phyloP scores from a whole-genome alignment of 75 land plant genomes.

The Picea glauca region DNA sequence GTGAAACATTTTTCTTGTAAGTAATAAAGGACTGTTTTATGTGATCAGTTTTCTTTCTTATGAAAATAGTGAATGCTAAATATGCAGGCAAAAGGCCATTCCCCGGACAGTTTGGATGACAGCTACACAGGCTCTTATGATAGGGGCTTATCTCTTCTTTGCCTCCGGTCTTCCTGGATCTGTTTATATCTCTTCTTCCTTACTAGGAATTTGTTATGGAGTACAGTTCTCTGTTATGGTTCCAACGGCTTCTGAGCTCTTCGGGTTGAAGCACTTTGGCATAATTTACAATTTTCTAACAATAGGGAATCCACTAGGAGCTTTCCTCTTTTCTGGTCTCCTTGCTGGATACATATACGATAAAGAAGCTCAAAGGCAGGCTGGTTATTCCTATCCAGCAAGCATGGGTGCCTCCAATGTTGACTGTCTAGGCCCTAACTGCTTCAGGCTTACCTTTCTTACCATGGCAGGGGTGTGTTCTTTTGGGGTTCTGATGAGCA shows the following conservation, averaged over 20 bases:
- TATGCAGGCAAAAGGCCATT: conserved; percentile 26
- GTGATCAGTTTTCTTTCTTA: background rate
- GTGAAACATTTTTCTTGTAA: background rate
- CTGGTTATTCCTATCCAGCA: background rate
- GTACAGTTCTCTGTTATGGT: conserved; percentile 42
- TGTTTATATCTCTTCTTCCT: conserved; percentile 27
- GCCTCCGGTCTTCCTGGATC: conserved; percentile 37
- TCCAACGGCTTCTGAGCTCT: conserved; percentile 49
- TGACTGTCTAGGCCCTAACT: conserved; percentile 30
- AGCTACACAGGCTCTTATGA: conserved; percentile 29
- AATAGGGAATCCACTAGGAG: conserved; percentile 39
- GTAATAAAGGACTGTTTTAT: background rate
- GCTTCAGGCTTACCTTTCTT: conserved; percentile 35
- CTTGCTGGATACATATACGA: conserved; percentile 52
- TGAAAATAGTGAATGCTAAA: background rate
- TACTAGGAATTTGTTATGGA: conserved; percentile 49
- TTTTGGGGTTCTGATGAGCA: conserved; percentile 23
- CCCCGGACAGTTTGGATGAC: conserved; percentile 48
- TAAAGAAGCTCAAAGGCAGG: conserved; percentile 19
- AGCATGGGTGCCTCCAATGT: background rate
- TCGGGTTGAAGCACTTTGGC: conserved; percentile 54
- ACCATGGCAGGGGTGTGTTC: conserved; percentile 35
- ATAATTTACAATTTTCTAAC: conserved; percentile 46
- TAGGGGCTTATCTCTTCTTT: conserved; percentile 26
- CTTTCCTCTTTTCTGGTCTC: conserved; percentile 45